Evolutionary conservation across 805 yeast genomes (phyloP).

Genomic region (Dipodascus geniculatus): DNA sequence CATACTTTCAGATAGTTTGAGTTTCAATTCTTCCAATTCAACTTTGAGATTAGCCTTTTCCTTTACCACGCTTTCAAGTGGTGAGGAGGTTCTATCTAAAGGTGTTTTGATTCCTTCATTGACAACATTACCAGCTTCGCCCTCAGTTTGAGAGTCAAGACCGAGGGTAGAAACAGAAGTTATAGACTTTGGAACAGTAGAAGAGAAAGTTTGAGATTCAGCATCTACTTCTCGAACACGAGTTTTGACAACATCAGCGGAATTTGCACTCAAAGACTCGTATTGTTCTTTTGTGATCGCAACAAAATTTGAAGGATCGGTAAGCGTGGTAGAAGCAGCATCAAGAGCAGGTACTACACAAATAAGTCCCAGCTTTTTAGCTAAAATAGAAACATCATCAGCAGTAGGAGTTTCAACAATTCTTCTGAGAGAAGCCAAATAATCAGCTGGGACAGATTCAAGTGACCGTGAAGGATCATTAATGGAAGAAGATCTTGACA

Average conservation of each 20-base stretch:
- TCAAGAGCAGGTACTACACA: neutral
- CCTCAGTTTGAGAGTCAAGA: no score
- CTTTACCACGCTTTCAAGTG: neutral
- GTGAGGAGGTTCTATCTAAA: neutral
- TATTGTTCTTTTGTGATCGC: neutral
- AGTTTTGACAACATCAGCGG: neutral
- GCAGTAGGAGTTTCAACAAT: slow-evolving; percentile 23
- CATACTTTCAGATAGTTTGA: neutral
- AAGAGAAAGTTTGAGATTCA: neutral
- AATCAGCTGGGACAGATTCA: slow-evolving; percentile 22
- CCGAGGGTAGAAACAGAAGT: no score
- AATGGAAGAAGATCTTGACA: neutral
- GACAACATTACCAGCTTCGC: neutral
- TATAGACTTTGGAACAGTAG: no score
- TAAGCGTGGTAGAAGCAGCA: neutral
- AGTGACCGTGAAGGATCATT: slow-evolving; percentile 5
- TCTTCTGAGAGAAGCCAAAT: slow-evolving; percentile 20
- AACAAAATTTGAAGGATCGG: neutral
- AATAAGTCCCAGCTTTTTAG: slow-evolving; percentile 17
- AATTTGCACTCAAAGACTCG: neutral
- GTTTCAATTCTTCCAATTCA: neutral
- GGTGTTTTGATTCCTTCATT: neutral
- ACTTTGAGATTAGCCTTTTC: neutral
- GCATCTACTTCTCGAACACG: neutral
- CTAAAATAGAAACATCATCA: slow-evolving; percentile 19